Percentiles rank a stretch among this genome's conserved stretches.
phyloP scores from a whole-genome alignment of 306 rosid species.

The Potentilla sterilis region DNA sequence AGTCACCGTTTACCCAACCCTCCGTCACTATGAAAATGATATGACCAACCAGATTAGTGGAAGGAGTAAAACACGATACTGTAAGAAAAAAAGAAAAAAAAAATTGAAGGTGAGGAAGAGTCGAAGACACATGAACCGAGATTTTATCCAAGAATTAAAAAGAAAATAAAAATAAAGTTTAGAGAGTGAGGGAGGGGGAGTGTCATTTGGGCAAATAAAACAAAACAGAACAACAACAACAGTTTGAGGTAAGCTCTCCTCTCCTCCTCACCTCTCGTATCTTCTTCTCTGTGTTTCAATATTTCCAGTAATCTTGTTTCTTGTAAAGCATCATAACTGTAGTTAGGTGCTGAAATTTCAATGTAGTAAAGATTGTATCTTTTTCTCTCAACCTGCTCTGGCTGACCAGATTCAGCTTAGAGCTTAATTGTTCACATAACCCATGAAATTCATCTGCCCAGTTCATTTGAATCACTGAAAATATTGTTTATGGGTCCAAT shows the following conservation, averaged over 20 bases:
- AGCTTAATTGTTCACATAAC: conserved; percentile 11
- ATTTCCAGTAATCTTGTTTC: background rate
- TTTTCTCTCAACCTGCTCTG: background rate
- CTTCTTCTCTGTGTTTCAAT: background rate
- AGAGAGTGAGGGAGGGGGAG: background rate
- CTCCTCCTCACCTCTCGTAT: conserved; percentile 16
- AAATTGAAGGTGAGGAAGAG: background rate
- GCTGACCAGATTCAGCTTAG: background rate
- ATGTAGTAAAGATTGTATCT: background rate
- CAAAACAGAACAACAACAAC: conserved; percentile 3
- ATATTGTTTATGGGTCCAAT: background rate
- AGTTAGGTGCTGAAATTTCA: background rate
- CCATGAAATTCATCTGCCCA: conserved; percentile 2
- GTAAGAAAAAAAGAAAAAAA: no score
- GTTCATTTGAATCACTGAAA: background rate
- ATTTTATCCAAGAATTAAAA: background rate
- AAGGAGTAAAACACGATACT: background rate
- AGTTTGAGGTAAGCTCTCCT: conserved; percentile 5
- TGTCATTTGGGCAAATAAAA: conserved; percentile 3
- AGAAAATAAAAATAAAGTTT: conserved; percentile 10
- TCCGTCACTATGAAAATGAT: background rate
- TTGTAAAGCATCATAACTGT: background rate
- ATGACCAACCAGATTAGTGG: background rate
- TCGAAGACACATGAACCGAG: conserved; percentile 6
- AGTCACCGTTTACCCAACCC: background rate